Conservation (phyloP, 352 stramenopile species). For the Phytophthora citricola region DNA sequence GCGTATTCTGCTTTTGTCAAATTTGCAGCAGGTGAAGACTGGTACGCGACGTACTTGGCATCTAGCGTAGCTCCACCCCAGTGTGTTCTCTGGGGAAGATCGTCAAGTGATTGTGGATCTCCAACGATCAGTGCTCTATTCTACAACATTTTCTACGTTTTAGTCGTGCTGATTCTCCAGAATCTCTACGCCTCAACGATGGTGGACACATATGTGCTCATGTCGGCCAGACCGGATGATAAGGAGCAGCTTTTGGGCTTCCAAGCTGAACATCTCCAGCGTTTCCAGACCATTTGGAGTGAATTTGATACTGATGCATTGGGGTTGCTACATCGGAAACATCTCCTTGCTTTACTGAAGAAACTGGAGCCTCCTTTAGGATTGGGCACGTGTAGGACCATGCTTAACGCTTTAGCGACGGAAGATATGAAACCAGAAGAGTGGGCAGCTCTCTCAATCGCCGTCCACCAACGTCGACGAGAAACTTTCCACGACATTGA, state of each 20-base stretch:
- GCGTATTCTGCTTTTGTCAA: slow-evolving; percentile 83
- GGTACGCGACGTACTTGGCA: slow-evolving; percentile 81
- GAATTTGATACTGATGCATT: slow-evolving; percentile 78
- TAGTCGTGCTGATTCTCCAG: slow-evolving; percentile 81
- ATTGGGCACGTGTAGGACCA: slow-evolving; percentile 49
- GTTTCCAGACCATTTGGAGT: slow-evolving; percentile 77
- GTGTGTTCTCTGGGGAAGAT: slow-evolving; percentile 58
- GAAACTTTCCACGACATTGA: slow-evolving; percentile 78
- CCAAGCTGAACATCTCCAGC: slow-evolving; percentile 58
- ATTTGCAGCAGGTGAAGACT: slow-evolving; percentile 85
- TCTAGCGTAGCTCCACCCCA: slow-evolving; percentile 65
- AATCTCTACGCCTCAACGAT: slow-evolving; percentile 86
- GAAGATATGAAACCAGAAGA: slow-evolving; percentile 47
- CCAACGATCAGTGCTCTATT: slow-evolving; percentile 67
- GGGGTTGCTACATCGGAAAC: slow-evolving; percentile 76
- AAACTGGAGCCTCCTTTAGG: slow-evolving; percentile 63
- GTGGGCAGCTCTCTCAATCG: slow-evolving; percentile 26
- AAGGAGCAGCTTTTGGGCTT: slow-evolving; percentile 75
- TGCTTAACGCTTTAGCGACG: slow-evolving; percentile 37
- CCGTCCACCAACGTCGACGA: slow-evolving; percentile 54
- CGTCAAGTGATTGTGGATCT: slow-evolving; percentile 73
- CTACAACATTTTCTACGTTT: slow-evolving; percentile 83
- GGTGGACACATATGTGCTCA: slow-evolving; percentile 85
- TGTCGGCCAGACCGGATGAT: slow-evolving; percentile 66
- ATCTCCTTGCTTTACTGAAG: slow-evolving; percentile 64